Conservation (phyloP, 2,329 filamentous ascomycete species). For the Penicillium occitanis region DNA sequence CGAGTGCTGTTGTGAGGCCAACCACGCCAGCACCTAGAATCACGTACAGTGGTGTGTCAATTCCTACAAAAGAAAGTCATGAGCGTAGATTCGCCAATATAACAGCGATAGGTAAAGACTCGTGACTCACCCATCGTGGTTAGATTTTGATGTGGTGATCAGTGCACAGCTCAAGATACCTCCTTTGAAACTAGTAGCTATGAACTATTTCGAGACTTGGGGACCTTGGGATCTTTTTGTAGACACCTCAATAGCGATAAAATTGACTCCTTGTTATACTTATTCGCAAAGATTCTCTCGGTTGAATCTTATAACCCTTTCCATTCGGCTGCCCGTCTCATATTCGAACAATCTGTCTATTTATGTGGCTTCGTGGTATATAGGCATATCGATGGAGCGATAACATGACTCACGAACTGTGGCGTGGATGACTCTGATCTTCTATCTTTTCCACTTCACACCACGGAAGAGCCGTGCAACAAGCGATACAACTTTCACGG, state of each 20-base stretch:
- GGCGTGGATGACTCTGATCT: not conserved
- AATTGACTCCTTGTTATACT: not conserved
- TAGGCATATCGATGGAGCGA: not conserved
- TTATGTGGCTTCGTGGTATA: not conserved
- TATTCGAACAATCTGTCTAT: not conserved
- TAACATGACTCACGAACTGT: not conserved
- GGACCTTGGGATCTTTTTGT: not conserved
- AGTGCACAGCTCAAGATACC: not conserved
- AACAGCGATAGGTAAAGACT: not conserved
- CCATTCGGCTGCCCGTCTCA: not conserved
- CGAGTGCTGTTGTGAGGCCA: conserved; percentile 12
- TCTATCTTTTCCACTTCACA: not conserved
- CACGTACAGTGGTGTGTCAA: conserved; percentile 5
- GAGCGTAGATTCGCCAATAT: not conserved
- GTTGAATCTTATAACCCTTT: not conserved
- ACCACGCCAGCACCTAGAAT: conserved; percentile 11
- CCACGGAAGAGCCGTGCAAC: conserved; percentile 1
- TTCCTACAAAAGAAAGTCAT: not conserved
- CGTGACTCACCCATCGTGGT: not conserved
- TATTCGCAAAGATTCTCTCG: not conserved
- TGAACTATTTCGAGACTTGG: not conserved
- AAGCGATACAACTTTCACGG: not conserved
- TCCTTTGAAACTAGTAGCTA: not conserved
- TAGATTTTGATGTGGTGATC: not conserved
- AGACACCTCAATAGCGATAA: not conserved